A percentile compares a stretch with the other conserved stretches of the same genome.
These are phyloP conservation scores for Mercurialis annua DNA, from an alignment of 345 rosid genomes.

Conservation along the genomic window DNA sequence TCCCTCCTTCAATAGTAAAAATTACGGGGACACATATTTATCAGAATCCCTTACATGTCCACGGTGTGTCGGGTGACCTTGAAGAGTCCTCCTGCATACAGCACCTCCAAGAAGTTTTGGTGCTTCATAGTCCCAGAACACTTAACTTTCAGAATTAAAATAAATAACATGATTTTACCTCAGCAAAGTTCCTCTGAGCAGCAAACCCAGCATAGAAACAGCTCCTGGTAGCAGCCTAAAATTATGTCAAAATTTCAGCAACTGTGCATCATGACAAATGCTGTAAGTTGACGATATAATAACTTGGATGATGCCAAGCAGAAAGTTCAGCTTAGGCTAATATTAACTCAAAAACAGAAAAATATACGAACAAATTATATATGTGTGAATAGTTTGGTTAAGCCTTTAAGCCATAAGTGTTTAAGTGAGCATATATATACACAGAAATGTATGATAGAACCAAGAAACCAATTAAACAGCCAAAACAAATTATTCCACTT, in stretches of 20 bases:
- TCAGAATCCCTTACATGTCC: no score
- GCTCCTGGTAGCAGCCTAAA: conserved; percentile 89
- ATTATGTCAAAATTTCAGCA: conserved; percentile 24
- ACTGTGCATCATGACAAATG: conserved; percentile 3
- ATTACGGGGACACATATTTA: no score
- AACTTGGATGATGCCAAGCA: conserved; percentile 6
- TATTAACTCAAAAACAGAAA: not conserved
- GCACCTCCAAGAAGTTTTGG: no score
- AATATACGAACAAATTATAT: not conserved
- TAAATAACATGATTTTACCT: conserved; percentile 46
- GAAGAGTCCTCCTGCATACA: no score
- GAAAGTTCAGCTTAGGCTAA: no score
- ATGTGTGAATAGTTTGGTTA: not conserved
- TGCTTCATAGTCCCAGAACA: no score
- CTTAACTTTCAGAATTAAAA: not conserved
- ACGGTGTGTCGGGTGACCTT: no score
- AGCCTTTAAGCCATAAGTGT: not conserved
- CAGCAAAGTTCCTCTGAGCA: conserved; percentile 97
- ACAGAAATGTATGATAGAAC: not conserved
- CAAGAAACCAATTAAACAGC: not conserved
- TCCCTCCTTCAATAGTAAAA: no score
- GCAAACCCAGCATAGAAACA: conserved; percentile 99
- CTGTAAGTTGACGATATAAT: not conserved
- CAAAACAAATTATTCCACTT: not conserved
- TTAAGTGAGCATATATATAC: not conserved